phyloP scores from a whole-genome alignment of 1,284 basidiomycete genomes.

The Thecaphora thlaspeos region DNA sequence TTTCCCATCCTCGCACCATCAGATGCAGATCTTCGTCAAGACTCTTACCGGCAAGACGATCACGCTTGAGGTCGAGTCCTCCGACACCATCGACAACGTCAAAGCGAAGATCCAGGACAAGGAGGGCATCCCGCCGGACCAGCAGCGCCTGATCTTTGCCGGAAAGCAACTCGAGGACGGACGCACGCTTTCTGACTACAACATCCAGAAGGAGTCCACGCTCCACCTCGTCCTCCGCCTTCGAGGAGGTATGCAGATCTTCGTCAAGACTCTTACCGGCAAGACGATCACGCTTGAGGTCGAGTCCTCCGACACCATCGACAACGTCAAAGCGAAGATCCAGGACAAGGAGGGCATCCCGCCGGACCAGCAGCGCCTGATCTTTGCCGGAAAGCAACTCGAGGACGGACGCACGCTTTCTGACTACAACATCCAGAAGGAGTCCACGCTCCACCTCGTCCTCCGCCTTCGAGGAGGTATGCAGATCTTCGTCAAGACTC shows the following conservation, averaged over 20 bases:
- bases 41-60: constrained; percentile 59
- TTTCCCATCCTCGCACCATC: no score
- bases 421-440: constrained; percentile 59
- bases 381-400: constrained; percentile 61
- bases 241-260: constrained; percentile 66
- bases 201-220: constrained; percentile 98
- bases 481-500: constrained; percentile 57
- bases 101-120: constrained; percentile 61
- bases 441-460: constrained; percentile 52
- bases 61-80: constrained; percentile 56
- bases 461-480: constrained; percentile 54
- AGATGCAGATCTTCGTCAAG: constrained; percentile 50
- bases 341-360: constrained; percentile 58
- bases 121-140: constrained; percentile 56
- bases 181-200: constrained; percentile 60
- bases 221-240: constrained; percentile 90
- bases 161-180: constrained; percentile 57
- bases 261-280: constrained; percentile 76
- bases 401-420: constrained; percentile 61
- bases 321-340: constrained; percentile 66
- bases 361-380: constrained; percentile 61
- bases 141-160: constrained; percentile 55
- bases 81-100: constrained; percentile 67
- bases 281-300: constrained; percentile 95
- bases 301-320: constrained; percentile 86